Evolutionary conservation across 257 asterid genomes (phyloP), one percentile per base, ranked within the genome.

Genomic region (Datura wrightii): DNA sequence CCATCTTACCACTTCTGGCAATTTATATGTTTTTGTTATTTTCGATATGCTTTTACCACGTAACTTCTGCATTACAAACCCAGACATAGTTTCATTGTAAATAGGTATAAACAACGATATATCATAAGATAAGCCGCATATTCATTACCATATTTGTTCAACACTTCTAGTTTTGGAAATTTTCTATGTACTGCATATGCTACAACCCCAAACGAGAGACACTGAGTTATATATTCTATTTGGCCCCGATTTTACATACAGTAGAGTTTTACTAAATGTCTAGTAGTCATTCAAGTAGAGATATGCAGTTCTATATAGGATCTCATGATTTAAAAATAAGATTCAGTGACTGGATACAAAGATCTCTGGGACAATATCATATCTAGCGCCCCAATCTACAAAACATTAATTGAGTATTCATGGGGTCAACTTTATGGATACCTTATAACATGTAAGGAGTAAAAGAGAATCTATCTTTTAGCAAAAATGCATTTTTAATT

Each of bases 51-150:
- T 39, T 69, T n/a, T 18, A 71, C 37, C 37, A 71, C 5, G 37
- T 44, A 71, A 44, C 54, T 50, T 71, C 39, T n/a, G 55, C 55
- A 71, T 71, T 71, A 70, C 79, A 71, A 71, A 74, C 81, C 24
- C 81, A 46, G 39, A 72, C 11, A 74, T 13, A 46, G 60, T 50
- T 24, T 46, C 39, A 31, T 1, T 24, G 60, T 24, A 31, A 76
- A 24, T 50, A 50, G 37, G 16, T 76, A 76, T 50, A 76, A 76
- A 76, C 19, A 76, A 48, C 39, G 24, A 48, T 48, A 24, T 48
- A 74, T 5, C 14, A 48, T 48, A 74, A 5, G 60, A 48, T 74
- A 48, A 24, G 5, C 19, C 44, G 15, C 81, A 50, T 50, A 76
- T 76, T 50, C 60, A 50, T 24, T 50, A 50, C 60, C 62, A 76